Base-by-base conservation (phyloP, 148 eudicot species). In the Tetragonia tetragonoides region DNA sequence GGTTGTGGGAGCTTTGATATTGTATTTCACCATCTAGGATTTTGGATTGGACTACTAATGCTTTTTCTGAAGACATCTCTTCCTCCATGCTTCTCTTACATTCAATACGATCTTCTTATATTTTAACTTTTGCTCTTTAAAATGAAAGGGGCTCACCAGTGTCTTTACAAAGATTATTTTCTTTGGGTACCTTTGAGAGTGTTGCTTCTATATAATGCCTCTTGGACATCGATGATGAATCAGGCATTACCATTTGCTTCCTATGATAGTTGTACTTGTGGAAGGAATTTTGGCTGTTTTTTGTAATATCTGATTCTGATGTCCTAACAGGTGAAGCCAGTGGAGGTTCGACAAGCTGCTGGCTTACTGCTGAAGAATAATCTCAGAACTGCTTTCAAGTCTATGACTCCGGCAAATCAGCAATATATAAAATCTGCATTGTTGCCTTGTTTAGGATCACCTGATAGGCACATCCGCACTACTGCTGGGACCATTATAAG, bases 271-370 rank as follows among this genome's bases (percentile, higher is more conserved):
- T 67, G 47, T 38, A 15, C 24, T 11, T 51, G 7, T 6, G 0
- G 7, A 66, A 68, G 12, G 10, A 47, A 16, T 28, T 12, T 8
- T 14, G 11, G 49, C 5, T 63, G 7, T 40, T 65, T 15, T 14
- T 49, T n/a, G 10, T 18, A 46, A n/a, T 28, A 63, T 14, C 21
- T 38, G 18, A 40, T 79, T 77, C 44, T 56, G 37, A 47, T 83
- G 47, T 66, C 62, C 39, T 41, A 78, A 75, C 88, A 95, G 99
- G 92, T 93, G 41, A 90, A 87, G 62, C 84, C 97, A 24, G 81
- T 90, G 75, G 99, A 93, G 84, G 89, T 93, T 60, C 88, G 98
- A 63, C 99, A 95, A 84, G 99, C 98, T 77, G 97, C 99, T 75
- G 99, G 99, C 34, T 83, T 95, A 80, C 95, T 93, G 67, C 77